Conservation (phyloP, 2,329 filamentous ascomycete genomes). For the Fusarium tricinctum region DNA sequence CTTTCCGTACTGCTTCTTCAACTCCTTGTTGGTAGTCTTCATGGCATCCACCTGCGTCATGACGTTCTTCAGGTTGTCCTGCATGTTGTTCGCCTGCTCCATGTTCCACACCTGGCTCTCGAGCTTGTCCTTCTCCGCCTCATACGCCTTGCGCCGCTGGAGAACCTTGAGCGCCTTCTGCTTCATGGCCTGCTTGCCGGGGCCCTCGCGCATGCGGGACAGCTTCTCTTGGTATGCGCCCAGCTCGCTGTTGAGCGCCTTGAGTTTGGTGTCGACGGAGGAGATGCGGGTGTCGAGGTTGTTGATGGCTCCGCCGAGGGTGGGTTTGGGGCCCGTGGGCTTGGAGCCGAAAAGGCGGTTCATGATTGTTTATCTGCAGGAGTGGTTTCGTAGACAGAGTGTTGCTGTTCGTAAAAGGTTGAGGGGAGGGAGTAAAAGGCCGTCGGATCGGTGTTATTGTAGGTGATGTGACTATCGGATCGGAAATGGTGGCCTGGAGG, state of each 20-base stretch:
- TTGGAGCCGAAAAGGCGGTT: conserved; percentile 96
- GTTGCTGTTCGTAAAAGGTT: not conserved
- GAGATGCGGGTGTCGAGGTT: conserved; percentile 89
- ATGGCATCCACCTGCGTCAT: conserved; percentile 99
- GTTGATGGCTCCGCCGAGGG: conserved; percentile 83
- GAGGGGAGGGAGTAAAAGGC: not conserved
- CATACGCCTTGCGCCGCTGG: conserved; percentile 93
- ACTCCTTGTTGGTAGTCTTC: conserved; percentile 94
- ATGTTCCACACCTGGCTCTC: conserved; percentile 98
- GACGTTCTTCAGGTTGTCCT: conserved; percentile 97
- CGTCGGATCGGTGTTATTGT: not conserved
- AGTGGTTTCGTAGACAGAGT: fast-evolving
- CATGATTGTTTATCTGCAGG: conserved; percentile 67
- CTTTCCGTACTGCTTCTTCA: conserved; percentile 95
- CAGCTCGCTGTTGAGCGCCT: conserved; percentile 91
- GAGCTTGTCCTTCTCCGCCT: conserved; percentile 92
- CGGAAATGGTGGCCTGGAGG: conserved; percentile 41
- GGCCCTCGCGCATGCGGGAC: conserved; percentile 92
- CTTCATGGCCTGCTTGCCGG: conserved; percentile 91
- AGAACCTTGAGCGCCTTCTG: conserved; percentile 95
- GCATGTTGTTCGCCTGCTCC: conserved; percentile 98
- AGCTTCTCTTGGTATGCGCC: conserved; percentile 89
- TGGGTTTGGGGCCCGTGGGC: conserved; percentile 89
- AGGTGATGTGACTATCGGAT: conserved; percentile 15
- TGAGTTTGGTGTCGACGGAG: conserved; percentile 93